These are phyloP conservation scores for Lophiostoma macrostomum DNA, from an alignment of 495 filamentous ascomycete species.

Conservation along the genomic window DNA sequence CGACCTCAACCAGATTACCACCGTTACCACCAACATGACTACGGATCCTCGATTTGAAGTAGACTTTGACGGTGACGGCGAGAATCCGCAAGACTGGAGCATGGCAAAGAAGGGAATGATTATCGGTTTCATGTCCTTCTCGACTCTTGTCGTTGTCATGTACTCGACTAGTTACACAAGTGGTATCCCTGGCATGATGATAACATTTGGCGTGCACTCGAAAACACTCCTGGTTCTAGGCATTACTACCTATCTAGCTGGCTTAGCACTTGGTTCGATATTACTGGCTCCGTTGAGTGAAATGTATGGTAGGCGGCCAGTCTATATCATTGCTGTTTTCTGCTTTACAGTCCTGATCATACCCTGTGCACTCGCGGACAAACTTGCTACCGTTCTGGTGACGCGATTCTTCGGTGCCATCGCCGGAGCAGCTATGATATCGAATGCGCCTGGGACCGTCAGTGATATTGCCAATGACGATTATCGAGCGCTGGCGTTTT, in stretches of 20 bases:
- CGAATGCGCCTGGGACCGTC: constrained; percentile 78
- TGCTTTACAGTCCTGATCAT: constrained; percentile 66
- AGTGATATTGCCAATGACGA: constrained; percentile 72
- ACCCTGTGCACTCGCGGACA: constrained; percentile 66
- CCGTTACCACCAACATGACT: constrained; percentile 51
- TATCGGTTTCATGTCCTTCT: constrained; percentile 64
- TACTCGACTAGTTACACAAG: constrained; percentile 83
- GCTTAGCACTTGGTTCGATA: constrained; percentile 69
- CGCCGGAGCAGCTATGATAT: constrained; percentile 74
- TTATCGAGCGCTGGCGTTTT: constrained; percentile 68
- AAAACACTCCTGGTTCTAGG: constrained; percentile 66
- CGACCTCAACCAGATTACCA: constrained; percentile 15
- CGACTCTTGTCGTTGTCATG: constrained; percentile 74
- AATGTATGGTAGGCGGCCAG: constrained; percentile 70
- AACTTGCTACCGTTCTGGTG: constrained; percentile 61
- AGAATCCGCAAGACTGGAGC: constrained; percentile 76
- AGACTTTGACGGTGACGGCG: constrained; percentile 62
- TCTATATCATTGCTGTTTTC: constrained; percentile 63
- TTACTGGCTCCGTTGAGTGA: constrained; percentile 75
- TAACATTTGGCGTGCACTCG: constrained; percentile 57
- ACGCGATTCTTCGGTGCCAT: constrained; percentile 74
- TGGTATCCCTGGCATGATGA: constrained; percentile 61
- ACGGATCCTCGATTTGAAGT: constrained; percentile 71
- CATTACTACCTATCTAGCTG: constrained; percentile 73
- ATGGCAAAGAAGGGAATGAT: constrained; percentile 62